Evolutionary conservation across 2,329 filamentous ascomycete genomes (phyloP).

Genomic region (Trichoderma sp.): DNA sequence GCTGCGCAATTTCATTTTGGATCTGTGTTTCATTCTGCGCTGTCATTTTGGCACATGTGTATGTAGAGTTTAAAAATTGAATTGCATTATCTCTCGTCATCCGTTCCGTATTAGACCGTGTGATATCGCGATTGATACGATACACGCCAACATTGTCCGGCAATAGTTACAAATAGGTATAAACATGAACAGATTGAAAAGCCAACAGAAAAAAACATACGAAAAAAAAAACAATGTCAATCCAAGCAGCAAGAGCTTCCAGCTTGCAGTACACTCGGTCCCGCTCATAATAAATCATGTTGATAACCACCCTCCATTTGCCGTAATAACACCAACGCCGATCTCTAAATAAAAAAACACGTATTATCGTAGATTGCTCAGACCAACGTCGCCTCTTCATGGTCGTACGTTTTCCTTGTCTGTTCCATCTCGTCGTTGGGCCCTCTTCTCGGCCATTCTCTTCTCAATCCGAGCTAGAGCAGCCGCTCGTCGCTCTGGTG

Average conservation of each 20-base stretch:
- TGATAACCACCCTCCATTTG: background rate
- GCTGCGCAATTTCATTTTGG: slow-evolving; percentile 58
- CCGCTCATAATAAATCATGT: background rate
- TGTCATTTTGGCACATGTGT: slow-evolving; percentile 22
- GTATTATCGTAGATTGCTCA: background rate
- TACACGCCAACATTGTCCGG: background rate
- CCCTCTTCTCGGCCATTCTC: slow-evolving; percentile 53
- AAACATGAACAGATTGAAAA: background rate
- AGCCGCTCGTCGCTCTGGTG: slow-evolving; percentile 54
- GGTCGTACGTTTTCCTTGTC: slow-evolving; percentile 57
- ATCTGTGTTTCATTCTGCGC: slow-evolving; percentile 36
- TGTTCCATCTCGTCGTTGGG: slow-evolving; percentile 34
- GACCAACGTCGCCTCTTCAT: slow-evolving; percentile 24
- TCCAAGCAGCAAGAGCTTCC: slow-evolving; percentile 11
- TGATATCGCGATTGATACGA: background rate
- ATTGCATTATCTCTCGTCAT: background rate
- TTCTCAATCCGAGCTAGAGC: slow-evolving; percentile 57
- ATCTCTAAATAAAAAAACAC: background rate
- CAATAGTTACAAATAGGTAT: slow-evolving; percentile 3
- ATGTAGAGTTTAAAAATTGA: slow-evolving; percentile 11
- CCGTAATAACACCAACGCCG: slow-evolving; percentile 29
- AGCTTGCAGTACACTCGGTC: background rate
- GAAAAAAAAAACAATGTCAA: background rate
- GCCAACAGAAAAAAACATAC: background rate
- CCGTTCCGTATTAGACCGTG: slow-evolving; percentile 8